These are phyloP conservation scores for Penicillium paneum DNA, from an alignment of 2,329 filamentous ascomycete genomes.

Conservation along the genomic window DNA sequence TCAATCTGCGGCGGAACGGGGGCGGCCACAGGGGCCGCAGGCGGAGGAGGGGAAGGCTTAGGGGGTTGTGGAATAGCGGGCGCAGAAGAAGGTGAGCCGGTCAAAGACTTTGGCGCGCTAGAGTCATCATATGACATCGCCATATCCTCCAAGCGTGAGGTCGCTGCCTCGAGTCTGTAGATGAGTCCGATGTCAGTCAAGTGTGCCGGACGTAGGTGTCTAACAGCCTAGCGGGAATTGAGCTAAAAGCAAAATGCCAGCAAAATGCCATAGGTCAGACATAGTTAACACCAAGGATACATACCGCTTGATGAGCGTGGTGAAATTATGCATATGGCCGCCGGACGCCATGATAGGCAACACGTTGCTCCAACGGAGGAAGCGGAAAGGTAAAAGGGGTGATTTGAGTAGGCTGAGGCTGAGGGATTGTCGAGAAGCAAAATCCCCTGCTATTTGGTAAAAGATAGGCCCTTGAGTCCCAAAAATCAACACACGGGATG, in stretches of 20 bases:
- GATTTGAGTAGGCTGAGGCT: background rate
- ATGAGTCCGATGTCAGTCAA: slow-evolving; percentile 45
- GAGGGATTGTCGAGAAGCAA: background rate
- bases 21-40: slow-evolving; percentile 53
- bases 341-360: slow-evolving; percentile 58
- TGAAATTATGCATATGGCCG: slow-evolving; percentile 92
- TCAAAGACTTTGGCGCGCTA: slow-evolving; percentile 41
- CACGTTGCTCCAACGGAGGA: slow-evolving; percentile 19
- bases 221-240: slow-evolving; percentile 1
- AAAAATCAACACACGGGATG: background rate
- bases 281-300: slow-evolving; percentile 29
- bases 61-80: slow-evolving; percentile 26
- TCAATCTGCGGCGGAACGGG: slow-evolving; percentile 73
- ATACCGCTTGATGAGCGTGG: slow-evolving; percentile 97
- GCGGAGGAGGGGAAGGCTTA: slow-evolving; percentile 38
- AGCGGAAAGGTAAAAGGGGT: background rate
- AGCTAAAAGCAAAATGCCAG: background rate
- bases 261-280: background rate
- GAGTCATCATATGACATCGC: slow-evolving; percentile 65
- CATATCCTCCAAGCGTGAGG: slow-evolving; percentile 93
- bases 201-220: background rate
- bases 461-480: background rate
- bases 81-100: slow-evolving; percentile 22
- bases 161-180: slow-evolving; percentile 90
- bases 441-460: background rate